Conservation (phyloP, 306 rosid genomes). For the Luffa aegyptiaca region DNA sequence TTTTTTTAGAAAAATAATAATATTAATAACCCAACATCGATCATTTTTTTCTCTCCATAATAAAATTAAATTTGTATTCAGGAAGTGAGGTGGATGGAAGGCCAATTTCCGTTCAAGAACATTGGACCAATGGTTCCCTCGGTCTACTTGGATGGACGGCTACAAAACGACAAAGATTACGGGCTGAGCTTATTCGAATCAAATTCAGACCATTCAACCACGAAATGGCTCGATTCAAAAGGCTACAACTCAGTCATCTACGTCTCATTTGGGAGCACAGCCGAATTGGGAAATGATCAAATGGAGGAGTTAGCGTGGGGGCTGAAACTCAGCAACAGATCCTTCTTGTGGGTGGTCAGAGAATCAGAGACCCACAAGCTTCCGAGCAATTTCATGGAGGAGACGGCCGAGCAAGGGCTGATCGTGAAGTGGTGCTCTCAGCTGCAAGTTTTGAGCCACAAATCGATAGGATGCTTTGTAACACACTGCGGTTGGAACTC, state of each 20-base stretch:
- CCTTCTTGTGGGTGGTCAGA: slow-evolving; percentile 9
- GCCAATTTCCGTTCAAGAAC: slow-evolving; percentile 2
- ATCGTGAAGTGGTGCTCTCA: slow-evolving; percentile 17
- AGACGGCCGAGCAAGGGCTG: not conserved
- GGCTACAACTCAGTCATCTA: not conserved
- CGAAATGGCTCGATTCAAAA: slow-evolving; percentile 15
- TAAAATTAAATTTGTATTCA: too few species aligned
- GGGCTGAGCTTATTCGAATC: not conserved
- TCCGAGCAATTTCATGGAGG: not conserved
- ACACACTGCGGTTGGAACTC: slow-evolving; percentile 32
- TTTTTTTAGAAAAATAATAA: too few species aligned
- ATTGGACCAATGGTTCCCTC: slow-evolving; percentile 28
- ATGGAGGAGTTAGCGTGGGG: not conserved
- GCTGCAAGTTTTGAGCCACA: slow-evolving; percentile 14
- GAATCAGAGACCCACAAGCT: not conserved
- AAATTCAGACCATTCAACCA: not conserved
- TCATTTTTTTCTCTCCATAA: too few species aligned
- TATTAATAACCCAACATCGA: too few species aligned
- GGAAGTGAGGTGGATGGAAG: slow-evolving; percentile 2
- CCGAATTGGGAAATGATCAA: not conserved
- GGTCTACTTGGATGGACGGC: slow-evolving; percentile 9
- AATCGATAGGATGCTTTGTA: slow-evolving; percentile 19
- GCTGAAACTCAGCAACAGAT: not conserved
- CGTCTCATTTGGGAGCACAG: not conserved
- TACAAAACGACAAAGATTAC: slow-evolving; percentile 10